Percentiles rank a stretch among this genome's conserved stretches.
phyloP scores from a whole-genome alignment of 2,329 filamentous ascomycete species.

The Trichoderma simmonsii region DNA sequence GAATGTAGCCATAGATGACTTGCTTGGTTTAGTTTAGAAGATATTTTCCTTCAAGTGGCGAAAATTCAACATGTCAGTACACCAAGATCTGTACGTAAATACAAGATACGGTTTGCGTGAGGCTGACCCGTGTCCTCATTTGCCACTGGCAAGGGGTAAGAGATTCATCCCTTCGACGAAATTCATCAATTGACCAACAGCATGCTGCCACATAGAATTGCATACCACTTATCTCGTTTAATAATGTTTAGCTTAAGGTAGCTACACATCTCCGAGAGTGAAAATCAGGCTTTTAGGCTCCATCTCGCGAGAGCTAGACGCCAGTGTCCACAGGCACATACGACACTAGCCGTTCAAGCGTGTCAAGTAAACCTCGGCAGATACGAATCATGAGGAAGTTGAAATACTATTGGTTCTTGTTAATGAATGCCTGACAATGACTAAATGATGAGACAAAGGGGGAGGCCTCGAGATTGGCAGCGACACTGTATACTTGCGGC shows the following conservation, averaged over 20 bases:
- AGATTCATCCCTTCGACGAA: not conserved
- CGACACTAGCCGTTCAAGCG: not conserved
- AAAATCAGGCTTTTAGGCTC: not conserved
- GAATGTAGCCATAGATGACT: not conserved
- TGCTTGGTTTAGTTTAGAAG: not conserved
- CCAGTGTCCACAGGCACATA: not conserved
- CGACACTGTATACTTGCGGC: not conserved
- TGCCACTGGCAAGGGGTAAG: not conserved
- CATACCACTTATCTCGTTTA: not conserved
- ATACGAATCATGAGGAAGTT: not conserved
- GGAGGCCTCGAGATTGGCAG: not conserved
- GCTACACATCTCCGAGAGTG: not conserved
- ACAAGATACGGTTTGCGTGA: not conserved
- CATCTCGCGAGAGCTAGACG: not conserved
- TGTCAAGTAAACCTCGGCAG: not conserved
- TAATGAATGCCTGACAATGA: not conserved
- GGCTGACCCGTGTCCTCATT: not conserved
- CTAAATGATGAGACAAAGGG: not conserved
- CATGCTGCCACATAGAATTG: not conserved
- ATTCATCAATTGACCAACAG: not conserved
- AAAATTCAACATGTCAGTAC: not conserved
- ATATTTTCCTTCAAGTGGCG: not conserved
- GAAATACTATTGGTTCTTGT: not conserved
- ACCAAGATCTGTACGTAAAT: not conserved
- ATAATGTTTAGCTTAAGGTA: not conserved